These are phyloP conservation scores for Corymbia maculata DNA, from an alignment of 345 rosid genomes.

Conservation along the genomic window DNA sequence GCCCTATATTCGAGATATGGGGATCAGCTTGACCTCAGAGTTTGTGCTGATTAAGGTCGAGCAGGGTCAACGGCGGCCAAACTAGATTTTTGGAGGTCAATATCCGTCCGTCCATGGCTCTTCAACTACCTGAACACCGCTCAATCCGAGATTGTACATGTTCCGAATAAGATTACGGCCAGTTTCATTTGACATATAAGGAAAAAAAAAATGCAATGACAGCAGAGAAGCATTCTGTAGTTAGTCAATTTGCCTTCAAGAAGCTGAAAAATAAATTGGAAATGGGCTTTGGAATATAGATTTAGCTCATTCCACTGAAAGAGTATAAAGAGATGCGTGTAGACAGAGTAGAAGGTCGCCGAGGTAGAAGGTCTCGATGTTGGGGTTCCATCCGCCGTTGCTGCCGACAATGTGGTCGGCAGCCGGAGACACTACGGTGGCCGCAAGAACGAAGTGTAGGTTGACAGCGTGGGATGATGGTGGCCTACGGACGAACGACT, in stretches of 20 bases:
- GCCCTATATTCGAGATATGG: background rate
- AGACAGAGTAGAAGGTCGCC: background rate
- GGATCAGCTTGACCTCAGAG: background rate
- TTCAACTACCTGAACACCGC: no score
- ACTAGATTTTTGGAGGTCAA: background rate
- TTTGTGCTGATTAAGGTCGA: background rate
- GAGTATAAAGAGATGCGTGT: background rate
- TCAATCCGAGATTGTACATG: no score
- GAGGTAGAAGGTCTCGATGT: background rate
- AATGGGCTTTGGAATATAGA: no score
- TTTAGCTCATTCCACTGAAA: background rate
- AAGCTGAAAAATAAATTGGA: no score
- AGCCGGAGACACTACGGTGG: background rate
- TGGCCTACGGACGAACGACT: background rate
- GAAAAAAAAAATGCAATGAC: no score
- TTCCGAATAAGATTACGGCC: no score
- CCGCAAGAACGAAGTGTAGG: background rate
- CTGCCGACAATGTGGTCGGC: no score
- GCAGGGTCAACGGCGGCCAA: background rate
- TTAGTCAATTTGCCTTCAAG: no score
- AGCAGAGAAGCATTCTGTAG: fast-evolving
- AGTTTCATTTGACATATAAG: no score
- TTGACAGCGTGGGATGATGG: background rate
- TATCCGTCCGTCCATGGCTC: no score
- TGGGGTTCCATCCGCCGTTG: no score